Evolutionary conservation across 108 stramenopile species (phyloP), one percentile per base, ranked within the genome.

Genomic region (Cylindrotheca fusiformis): DNA sequence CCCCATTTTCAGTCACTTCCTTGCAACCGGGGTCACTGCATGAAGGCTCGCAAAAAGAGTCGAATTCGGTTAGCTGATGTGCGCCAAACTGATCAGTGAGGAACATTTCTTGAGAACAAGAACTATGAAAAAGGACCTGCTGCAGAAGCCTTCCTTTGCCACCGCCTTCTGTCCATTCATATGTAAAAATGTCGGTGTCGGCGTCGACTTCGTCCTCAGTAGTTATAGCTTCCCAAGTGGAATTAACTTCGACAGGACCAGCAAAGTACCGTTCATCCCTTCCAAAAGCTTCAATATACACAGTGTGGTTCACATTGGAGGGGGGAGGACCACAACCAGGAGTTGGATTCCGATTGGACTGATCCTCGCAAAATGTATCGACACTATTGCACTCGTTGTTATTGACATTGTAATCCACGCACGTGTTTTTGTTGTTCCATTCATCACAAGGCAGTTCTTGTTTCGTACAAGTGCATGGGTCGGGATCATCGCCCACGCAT

Each of bases 91-190:
- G 45, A 54, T 72, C 71, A 18, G 60, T 47, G 17, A 72, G 58
- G 58, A 57, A 72, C 18, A 72, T 29, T 24, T 55, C 51, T 28
- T 72, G 58, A 44, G 71, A 72, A 47, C 71, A 72, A 59, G 71
- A 72, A 57, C 63, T 56, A 50, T 72, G 71, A 20, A 60, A 52
- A 3, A 47, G 28, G 31, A 60, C 25, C 31, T 52, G 25, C 55
- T 72, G 71, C 6, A 72, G 33, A 4, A 59, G 52, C 6, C 6
- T 12, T 21, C 41, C 63, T 2, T 49, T 29, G 44, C 23, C 19
- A 27, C 4, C 31, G 17, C 31, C 18, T 2, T 61, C 26, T 12
- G 25, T 19, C 28, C n/a, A 28, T 4, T 25, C 29, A 23, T 30
- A 61, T 2, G 50, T 0, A 5, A 25, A 24, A 19, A 61, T 24